phyloP scores from a whole-genome alignment of 2,329 filamentous ascomycete genomes.

The Aureobasidium sp. region DNA sequence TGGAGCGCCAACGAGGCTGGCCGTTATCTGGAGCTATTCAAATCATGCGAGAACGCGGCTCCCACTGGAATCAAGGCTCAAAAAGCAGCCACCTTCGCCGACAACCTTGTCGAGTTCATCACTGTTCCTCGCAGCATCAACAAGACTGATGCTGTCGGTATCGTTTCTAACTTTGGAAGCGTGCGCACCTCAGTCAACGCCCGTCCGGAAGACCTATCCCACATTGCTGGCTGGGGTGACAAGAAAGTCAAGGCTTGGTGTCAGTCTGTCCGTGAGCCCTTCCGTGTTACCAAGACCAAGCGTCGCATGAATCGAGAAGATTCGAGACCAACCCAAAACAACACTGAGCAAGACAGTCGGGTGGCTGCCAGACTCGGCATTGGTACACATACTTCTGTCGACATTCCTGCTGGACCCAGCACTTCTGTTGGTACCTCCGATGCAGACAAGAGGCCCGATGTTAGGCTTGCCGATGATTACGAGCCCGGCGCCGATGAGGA shows the following conservation, averaged over 20 bases:
- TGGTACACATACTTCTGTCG: conserved; percentile 25
- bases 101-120: conserved; percentile 85
- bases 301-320: conserved; percentile 36
- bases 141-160: conserved; percentile 83
- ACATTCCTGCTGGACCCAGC: conserved; percentile 19
- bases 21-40: conserved; percentile 90
- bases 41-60: conserved; percentile 85
- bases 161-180: conserved; percentile 89
- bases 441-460: conserved; percentile 31
- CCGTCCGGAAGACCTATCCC: conserved; percentile 71
- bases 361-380: conserved; percentile 26
- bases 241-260: conserved; percentile 89
- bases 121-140: conserved; percentile 86
- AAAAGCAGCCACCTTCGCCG: conserved; percentile 75
- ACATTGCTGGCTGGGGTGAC: conserved; percentile 90
- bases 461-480: conserved; percentile 27
- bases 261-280: conserved; percentile 74
- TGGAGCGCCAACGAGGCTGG: conserved; percentile 93
- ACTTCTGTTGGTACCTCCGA: conserved; percentile 22
- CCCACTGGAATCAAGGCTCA: conserved; percentile 75
- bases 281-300: conserved; percentile 65
- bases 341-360: conserved; percentile 22
- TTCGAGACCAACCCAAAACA: conserved; percentile 19
- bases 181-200: conserved; percentile 82
- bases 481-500: conserved; percentile 38